Conservation (phyloP, 1,139 yeast genomes). For the Saccharomyces pastorianus region DNA sequence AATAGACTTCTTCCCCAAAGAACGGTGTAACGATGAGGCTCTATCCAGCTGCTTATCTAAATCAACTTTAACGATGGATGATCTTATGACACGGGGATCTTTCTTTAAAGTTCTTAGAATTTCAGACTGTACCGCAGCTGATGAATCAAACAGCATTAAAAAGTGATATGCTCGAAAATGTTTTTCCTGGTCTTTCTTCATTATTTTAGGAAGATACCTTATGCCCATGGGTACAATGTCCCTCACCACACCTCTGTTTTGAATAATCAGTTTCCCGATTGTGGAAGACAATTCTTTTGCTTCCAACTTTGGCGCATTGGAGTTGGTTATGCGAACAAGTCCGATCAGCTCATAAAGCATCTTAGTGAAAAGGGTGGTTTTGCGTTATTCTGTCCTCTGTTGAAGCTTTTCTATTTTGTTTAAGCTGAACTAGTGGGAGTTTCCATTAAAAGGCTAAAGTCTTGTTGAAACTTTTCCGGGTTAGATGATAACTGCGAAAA, state of each 20-base stretch:
- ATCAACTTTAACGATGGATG: conserved; percentile 63
- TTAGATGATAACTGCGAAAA: background rate
- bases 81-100: conserved; percentile 86
- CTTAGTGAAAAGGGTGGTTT: background rate
- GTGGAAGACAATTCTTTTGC: conserved; percentile 64
- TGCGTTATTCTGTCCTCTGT: background rate
- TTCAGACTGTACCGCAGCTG: conserved; percentile 80
- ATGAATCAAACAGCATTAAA: conserved; percentile 76
- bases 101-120: conserved; percentile 68
- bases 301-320: conserved; percentile 47
- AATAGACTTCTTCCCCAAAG: conserved; percentile 25
- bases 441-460: background rate
- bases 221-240: conserved; percentile 74
- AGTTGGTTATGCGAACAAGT: conserved; percentile 69
- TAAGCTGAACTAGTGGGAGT: background rate
- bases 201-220: conserved; percentile 67
- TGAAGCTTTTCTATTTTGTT: background rate
- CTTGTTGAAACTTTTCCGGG: background rate
- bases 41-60: conserved; percentile 46
- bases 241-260: conserved; percentile 88
- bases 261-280: conserved; percentile 72
- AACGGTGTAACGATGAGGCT: conserved; percentile 43
- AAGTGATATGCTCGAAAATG: conserved; percentile 90
- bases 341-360: conserved; percentile 92
- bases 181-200: conserved; percentile 78